These are phyloP conservation scores for Pichia sp. DNA, from an alignment of 1,139 yeast genomes.

Conservation along the genomic window DNA sequence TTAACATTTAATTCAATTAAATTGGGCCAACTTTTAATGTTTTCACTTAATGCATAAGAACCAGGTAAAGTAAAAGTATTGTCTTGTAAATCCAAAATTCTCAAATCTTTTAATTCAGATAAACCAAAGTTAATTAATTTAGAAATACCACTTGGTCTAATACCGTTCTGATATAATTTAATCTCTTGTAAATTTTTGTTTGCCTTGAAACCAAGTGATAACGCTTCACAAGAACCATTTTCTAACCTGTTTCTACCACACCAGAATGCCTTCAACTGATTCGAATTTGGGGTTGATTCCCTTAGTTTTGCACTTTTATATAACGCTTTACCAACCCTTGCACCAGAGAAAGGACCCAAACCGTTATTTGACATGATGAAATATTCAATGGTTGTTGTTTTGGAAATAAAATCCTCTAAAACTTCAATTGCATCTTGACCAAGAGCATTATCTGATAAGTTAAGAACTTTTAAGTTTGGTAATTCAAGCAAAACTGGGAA, in stretches of 20 bases:
- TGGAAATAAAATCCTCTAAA: constrained; percentile 66
- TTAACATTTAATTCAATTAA: constrained; percentile 77
- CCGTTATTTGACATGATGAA: constrained; percentile 90
- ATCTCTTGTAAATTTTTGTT: constrained; percentile 64
- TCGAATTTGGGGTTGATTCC: constrained; percentile 22
- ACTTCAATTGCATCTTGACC: constrained; percentile 94
- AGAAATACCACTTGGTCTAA: constrained; percentile 86
- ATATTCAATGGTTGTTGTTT: constrained; percentile 76
- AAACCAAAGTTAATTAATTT: constrained; percentile 71
- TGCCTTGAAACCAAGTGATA: constrained; percentile 69
- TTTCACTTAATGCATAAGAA: constrained; percentile 63
- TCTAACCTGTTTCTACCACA: constrained; percentile 97
- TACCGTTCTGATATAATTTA: constrained; percentile 89
- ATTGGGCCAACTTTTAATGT: constrained; percentile 46
- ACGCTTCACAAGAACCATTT: constrained; percentile 79
- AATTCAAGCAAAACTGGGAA: constrained; percentile 68
- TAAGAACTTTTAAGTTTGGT: constrained; percentile 61
- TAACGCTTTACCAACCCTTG: constrained; percentile 82
- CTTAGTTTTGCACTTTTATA: constrained; percentile 48
- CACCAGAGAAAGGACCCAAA: constrained; percentile 96
- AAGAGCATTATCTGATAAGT: constrained; percentile 91
- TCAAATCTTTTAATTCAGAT: constrained; percentile 49
- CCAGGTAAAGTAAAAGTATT: constrained; percentile 86
- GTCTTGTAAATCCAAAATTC: constrained; percentile 83
- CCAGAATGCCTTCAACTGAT: constrained; percentile 67